These are phyloP conservation scores for Skeletonema tropicum DNA, from an alignment of 108 stramenopile species.

Conservation along the genomic window DNA sequence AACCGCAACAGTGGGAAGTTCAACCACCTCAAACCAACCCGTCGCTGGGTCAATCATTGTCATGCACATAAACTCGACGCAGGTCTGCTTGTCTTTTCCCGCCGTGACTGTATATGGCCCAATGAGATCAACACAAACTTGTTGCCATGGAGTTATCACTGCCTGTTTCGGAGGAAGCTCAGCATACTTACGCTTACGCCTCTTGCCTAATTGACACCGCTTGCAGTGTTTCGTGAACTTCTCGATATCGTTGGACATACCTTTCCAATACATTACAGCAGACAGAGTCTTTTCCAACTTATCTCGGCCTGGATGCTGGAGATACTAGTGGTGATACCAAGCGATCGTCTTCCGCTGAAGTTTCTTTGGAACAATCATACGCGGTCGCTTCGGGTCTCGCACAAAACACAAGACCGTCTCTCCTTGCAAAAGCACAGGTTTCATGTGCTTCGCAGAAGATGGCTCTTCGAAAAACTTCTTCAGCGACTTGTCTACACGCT, in stretches of 20 bases:
- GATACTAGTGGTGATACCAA: conserved; percentile 26
- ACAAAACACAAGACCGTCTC: too few species aligned
- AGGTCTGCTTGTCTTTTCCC: conserved; percentile 3
- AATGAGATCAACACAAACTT: conserved; percentile 8
- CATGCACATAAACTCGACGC: conserved; percentile 41
- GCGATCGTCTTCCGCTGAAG: not conserved
- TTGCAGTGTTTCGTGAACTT: not conserved
- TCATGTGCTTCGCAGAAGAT: too few species aligned
- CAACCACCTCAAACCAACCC: conserved; percentile 53
- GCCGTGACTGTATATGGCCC: conserved; percentile 7
- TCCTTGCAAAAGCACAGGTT: too few species aligned
- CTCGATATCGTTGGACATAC: not conserved
- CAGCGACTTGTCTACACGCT: too few species aligned
- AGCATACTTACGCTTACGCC: not conserved
- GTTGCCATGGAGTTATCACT: not conserved
- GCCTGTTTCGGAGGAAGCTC: not conserved
- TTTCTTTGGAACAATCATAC: not conserved
- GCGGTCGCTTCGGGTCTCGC: too few species aligned
- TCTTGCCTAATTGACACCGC: not conserved
- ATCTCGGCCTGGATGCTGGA: conserved; percentile 23
- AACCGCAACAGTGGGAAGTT: conserved; percentile 10
- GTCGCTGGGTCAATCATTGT: conserved; percentile 57
- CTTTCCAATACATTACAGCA: conserved; percentile 26
- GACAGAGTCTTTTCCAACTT: conserved; percentile 22
- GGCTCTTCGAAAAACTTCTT: too few species aligned